Evolutionary conservation across 2,329 filamentous ascomycete genomes (phyloP), one percentile per base, ranked within the genome.

Genomic region (Phyllosticta ampelicida): DNA sequence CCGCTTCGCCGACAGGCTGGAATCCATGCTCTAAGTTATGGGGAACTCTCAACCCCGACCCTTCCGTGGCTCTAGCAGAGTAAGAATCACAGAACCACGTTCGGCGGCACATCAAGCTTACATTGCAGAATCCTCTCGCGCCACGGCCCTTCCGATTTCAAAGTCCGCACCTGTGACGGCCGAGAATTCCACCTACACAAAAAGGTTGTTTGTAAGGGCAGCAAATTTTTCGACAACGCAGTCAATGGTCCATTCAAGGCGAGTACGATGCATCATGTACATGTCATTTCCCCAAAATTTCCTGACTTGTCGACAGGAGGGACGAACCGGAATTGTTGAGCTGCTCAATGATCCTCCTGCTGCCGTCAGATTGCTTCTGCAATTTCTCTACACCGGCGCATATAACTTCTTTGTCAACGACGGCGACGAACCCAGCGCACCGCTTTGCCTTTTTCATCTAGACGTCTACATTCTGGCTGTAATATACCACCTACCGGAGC

Each of bases 381-480:
- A 94, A 71, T 95, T 83, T 70, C 82, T 92, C 54, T 95, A 95
- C 74, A 91, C 87, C 1, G 82, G 82, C 69, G 87, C 94, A 74
- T 94, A 96, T 78, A 23, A 44, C 29, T 11, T 10, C 4, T 11
- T 36, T 10, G 9, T 11, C 29, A 36, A 36, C 10, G 29, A 36
- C 5, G 9, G 13, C 3, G 13, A 36, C 13, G 3, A 16, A 3
- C 5, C 29, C 13, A 11, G 13, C 9, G 13, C 29, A 16, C 29
- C 13, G 29, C 10, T 11, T 11, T 36, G 29, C 29, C 29, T 36
- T 9, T 36, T 36, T 10, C 29, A 36, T 10, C 29, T 36, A 3
- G 29, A 36, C 29, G 29, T 10, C 13, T 36, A 36, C 29, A 36
- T 36, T 3, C 4, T 3, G 3, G 29, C 8, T 3, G 29, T 36